These are phyloP conservation scores for Myxozyma neglecta DNA, from an alignment of 805 yeast species.

Conservation along the genomic window DNA sequence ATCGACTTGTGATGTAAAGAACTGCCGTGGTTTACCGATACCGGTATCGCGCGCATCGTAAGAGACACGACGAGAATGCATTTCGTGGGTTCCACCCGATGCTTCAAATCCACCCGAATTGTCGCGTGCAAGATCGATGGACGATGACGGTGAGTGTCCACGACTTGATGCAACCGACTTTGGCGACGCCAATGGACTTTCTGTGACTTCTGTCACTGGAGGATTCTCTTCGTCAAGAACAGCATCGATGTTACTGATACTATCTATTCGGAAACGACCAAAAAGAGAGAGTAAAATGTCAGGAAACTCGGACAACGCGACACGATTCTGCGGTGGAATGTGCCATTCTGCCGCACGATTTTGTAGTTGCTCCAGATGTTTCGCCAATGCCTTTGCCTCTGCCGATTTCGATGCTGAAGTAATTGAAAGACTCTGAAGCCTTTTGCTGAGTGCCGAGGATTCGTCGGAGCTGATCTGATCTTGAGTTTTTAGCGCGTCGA, in stretches of 20 bases:
- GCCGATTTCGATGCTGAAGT: not conserved
- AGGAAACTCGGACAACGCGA: slow-evolving; percentile 15
- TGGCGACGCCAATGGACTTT: not conserved
- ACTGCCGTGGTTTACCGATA: slow-evolving; percentile 17
- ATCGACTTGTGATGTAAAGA: slow-evolving; percentile 13
- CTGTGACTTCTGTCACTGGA: not conserved
- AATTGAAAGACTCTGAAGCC: not conserved
- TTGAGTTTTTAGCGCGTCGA: not conserved
- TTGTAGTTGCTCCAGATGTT: slow-evolving; percentile 1
- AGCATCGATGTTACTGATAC: not conserved
- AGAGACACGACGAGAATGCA: not conserved
- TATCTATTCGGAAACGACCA: slow-evolving; percentile 18
- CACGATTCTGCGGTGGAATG: slow-evolving; percentile 11
- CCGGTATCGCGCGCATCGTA: not conserved
- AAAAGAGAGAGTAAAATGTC: slow-evolving; percentile 19
- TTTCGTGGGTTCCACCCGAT: slow-evolving; percentile 1
- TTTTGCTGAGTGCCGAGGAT: not conserved
- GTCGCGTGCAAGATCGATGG: not conserved
- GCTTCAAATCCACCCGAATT: not conserved
- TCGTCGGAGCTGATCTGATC: not conserved
- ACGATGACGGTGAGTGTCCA: not conserved
- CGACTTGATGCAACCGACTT: not conserved
- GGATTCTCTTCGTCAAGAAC: not conserved
- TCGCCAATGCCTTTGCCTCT: not conserved
- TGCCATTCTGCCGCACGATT: slow-evolving; percentile 9